Base-by-base conservation (phyloP, 768 basidiomycete genomes). In the Podaxis rugospora region DNA sequence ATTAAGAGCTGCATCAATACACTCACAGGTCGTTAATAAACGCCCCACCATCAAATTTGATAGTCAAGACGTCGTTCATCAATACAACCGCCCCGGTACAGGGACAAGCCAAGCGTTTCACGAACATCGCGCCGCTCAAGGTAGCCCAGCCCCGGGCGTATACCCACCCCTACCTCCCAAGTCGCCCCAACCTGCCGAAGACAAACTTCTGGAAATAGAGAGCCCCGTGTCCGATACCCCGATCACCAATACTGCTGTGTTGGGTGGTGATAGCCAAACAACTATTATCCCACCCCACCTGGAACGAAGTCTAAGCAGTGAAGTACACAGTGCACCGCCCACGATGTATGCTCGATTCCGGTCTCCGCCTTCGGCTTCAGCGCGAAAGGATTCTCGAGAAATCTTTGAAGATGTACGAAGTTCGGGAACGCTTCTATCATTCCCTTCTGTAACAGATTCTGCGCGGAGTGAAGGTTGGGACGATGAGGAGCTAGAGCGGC, bases 41-140 rank as follows among this genome's bases (percentile, higher is more conserved):
- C 74, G 74, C 25, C 82, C 85, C 55, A 83, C 87, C 40, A 86
- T 94, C 81, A 93, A 92, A 70, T 94, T 93, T 65, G 89, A 83
- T 46, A 77, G 78, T 32, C 78, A 88, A 67, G 90, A 92, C 60
- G 67, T 92, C 11, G 84, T 92, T 46, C 90, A 93, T 69, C 83
- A 84, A 58, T 93, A 93, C 69, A 82, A 80, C 13, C 76, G 81
- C 3, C 80, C 85, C 11, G 86, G 87, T 5, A 76, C 73, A 16
- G 80, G 80, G 5, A 74, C 75, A 23, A 71, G 77, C 25, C 66
- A 74, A 50, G 76, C 80, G 35, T 78, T 72, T 25, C 85, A 86
- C 60, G 80, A 82, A 59, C 81, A 78, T 59, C 75, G 83, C 18
- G 71, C 72, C 18, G 77, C 80, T 1, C 65, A 75, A 18, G 69